phyloP scores from a whole-genome alignment of 83 land plant genomes.

The Picea abies region DNA sequence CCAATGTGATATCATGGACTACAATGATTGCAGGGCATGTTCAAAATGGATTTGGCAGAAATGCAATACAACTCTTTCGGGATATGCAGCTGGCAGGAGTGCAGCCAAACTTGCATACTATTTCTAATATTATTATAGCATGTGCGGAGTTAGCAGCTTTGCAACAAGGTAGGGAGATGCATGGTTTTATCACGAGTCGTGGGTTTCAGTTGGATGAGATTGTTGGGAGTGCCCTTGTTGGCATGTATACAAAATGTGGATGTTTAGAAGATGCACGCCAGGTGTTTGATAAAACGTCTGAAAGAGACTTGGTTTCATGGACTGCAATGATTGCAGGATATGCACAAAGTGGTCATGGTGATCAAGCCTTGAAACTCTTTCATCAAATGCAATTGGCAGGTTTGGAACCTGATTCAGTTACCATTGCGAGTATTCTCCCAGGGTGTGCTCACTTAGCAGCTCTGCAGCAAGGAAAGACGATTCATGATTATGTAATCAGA shows the following conservation, averaged over 20 bases:
- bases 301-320: slow-evolving; percentile 18
- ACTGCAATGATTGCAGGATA: slow-evolving; percentile 23
- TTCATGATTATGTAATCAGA: slow-evolving; percentile 27
- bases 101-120: slow-evolving; percentile 36
- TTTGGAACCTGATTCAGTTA: neutral
- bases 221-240: slow-evolving; percentile 49
- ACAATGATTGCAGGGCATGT: slow-evolving; percentile 25
- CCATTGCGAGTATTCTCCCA: slow-evolving; percentile 26
- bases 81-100: slow-evolving; percentile 23
- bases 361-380: slow-evolving; percentile 16
- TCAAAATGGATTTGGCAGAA: slow-evolving; percentile 34
- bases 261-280: slow-evolving; percentile 18
- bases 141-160: slow-evolving; percentile 32
- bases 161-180: slow-evolving; percentile 46
- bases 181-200: slow-evolving; percentile 35
- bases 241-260: slow-evolving; percentile 49
- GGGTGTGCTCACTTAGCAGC: slow-evolving; percentile 20
- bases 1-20: slow-evolving; percentile 17
- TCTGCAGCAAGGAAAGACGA: slow-evolving; percentile 15
- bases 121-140: slow-evolving; percentile 35
- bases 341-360: slow-evolving; percentile 8
- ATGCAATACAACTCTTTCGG: slow-evolving; percentile 21
- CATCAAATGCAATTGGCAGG: slow-evolving; percentile 4
- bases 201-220: slow-evolving; percentile 30
- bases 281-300: slow-evolving; percentile 29